Evolutionary conservation across 148 eudicot genomes (phyloP).

Genomic region (Chenopodium formosanum): DNA sequence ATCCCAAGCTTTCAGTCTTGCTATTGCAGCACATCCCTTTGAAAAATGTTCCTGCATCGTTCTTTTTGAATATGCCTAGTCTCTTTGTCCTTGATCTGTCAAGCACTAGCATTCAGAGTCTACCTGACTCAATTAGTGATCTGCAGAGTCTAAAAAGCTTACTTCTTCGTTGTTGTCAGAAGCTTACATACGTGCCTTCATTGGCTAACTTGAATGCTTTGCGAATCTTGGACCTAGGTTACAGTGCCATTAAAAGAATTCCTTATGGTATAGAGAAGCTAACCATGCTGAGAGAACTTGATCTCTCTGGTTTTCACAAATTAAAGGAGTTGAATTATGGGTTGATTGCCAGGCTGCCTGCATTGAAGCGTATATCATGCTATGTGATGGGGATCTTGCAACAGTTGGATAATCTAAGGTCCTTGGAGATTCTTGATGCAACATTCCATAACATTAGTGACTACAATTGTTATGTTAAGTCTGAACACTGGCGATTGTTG

Average conservation of each 20-base stretch:
- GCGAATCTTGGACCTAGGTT: constrained; percentile 3
- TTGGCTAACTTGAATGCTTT: constrained; percentile 4
- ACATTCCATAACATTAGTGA: not conserved
- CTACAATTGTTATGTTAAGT: not conserved
- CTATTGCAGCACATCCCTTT: constrained; percentile 14
- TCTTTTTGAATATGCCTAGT: constrained; percentile 1
- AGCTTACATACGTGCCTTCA: constrained; percentile 15
- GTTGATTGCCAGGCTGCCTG: not conserved
- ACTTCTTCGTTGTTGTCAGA: constrained; percentile 2
- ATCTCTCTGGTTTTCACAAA: not conserved
- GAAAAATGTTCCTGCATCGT: not conserved
- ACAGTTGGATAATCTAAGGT: not conserved
- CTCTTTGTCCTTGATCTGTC: constrained; percentile 7
- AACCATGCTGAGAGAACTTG: constrained; percentile 9
- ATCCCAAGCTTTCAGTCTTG: constrained; percentile 6
- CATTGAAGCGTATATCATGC: not conserved
- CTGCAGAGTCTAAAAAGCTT: constrained; percentile 6
- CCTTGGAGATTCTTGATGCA: not conserved
- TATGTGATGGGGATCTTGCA: not conserved
- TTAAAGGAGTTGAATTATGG: not conserved
- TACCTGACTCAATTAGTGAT: not conserved
- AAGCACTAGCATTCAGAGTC: not conserved
- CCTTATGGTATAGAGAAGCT: not conserved
- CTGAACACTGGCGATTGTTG: not conserved
- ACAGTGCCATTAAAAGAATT: not conserved